phyloP scores from a whole-genome alignment of 345 rosid genomes.

The Carallia pectinifolia region DNA sequence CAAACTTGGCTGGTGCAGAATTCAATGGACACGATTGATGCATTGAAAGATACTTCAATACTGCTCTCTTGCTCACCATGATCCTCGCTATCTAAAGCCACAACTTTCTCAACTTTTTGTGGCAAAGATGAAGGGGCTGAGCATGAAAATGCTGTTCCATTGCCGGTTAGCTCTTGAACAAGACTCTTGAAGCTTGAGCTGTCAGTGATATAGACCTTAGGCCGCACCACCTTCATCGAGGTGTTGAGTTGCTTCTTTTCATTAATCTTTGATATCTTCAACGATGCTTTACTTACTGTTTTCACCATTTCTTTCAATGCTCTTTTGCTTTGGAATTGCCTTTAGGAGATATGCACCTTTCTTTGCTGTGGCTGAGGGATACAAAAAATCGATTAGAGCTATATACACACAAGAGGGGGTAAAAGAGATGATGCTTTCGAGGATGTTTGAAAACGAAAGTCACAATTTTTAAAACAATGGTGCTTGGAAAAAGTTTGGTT shows the following conservation, averaged over 20 bases:
- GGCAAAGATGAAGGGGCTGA: neutral
- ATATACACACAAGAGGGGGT: too few species aligned
- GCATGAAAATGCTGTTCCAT: neutral
- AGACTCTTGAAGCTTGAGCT: conserved; percentile 39
- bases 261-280: conserved; percentile 17
- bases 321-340: neutral
- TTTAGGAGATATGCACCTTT: neutral
- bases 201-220: conserved; percentile 44
- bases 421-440: neutral
- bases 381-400: too few species aligned
- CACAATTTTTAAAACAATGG: neutral
- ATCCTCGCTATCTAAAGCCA: neutral
- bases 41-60: neutral
- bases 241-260: conserved; percentile 10
- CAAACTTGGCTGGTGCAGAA: neutral
- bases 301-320: conserved; percentile 23
- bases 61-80: neutral
- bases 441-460: neutral
- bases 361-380: neutral
- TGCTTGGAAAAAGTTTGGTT: neutral
- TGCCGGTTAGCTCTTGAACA: conserved; percentile 48
- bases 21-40: neutral
- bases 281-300: conserved; percentile 15
- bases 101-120: neutral
- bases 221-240: conserved; percentile 27